Conservation (phyloP, 441 rosid genomes). For the Erysimum cheiri region DNA sequence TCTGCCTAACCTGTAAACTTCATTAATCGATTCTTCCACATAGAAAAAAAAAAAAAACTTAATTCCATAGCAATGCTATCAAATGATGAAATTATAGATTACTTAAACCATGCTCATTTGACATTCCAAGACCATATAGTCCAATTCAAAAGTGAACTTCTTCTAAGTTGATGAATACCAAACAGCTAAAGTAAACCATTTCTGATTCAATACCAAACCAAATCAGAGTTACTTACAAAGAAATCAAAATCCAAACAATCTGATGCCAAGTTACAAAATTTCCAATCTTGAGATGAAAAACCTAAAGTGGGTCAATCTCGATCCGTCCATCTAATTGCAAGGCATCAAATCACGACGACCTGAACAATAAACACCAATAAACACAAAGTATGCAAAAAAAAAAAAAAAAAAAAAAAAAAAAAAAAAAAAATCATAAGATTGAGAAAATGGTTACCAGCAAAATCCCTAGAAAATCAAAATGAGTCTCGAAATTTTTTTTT, state of each 20-base stretch:
- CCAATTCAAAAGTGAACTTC: neutral
- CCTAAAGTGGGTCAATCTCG: conserved; percentile 30
- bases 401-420: no score
- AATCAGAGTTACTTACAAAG: conserved; percentile 29
- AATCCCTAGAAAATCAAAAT: conserved; percentile 25
- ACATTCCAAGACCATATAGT: no score
- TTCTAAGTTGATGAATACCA: neutral
- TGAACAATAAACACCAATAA: conserved; percentile 19
- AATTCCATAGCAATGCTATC: no score
- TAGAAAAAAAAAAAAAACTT: neutral
- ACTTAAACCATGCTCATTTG: no score
- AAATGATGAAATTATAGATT: no score
- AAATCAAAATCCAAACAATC: conserved; percentile 4
- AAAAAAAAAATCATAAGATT: neutral
- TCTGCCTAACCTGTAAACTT: conserved; percentile 15
- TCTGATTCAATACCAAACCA: conserved; percentile 12
- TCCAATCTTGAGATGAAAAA: conserved; percentile 31
- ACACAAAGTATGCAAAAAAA: neutral
- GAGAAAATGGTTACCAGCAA: conserved; percentile 36
- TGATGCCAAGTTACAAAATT: conserved; percentile 1
- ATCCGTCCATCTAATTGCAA: conserved; percentile 22
- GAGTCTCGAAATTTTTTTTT: conserved; percentile 1
- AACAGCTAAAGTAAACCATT: neutral
- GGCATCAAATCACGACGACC: conserved; percentile 31
- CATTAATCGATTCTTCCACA: conserved; percentile 5